Evolutionary conservation across 2,329 filamentous ascomycete species (phyloP).

Genomic region (Talaromyces sp.): DNA sequence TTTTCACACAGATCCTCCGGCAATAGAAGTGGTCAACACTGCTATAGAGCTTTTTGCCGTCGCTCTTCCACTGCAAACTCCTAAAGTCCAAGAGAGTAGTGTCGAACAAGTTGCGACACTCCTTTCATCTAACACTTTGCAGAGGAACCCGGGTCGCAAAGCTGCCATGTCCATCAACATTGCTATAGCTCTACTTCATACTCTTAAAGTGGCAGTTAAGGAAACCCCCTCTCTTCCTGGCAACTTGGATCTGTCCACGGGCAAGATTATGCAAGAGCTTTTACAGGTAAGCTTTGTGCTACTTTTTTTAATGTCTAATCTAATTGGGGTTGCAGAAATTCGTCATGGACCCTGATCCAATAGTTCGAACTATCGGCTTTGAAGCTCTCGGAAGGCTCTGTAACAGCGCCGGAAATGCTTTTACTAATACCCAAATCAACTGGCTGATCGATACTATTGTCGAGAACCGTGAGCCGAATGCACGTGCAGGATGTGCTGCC

Average conservation of each 20-base stretch:
- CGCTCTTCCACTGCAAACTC: conserved; percentile 78
- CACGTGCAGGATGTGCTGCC: conserved; percentile 89
- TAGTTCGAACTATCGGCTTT: conserved; percentile 78
- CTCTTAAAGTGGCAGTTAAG: conserved; percentile 76
- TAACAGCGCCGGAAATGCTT: conserved; percentile 74
- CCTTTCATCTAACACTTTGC: conserved; percentile 70
- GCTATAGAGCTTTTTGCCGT: conserved; percentile 92
- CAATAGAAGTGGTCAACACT: conserved; percentile 90
- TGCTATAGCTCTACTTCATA: conserved; percentile 71
- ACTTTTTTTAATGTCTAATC: not conserved
- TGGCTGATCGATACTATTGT: conserved; percentile 92
- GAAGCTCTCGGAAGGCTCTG: conserved; percentile 82
- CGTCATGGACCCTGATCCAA: conserved; percentile 76
- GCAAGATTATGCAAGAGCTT: conserved; percentile 64
- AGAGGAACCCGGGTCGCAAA: conserved; percentile 81
- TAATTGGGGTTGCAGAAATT: conserved; percentile 49
- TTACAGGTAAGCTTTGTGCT: conserved; percentile 57
- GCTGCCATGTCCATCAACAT: conserved; percentile 90
- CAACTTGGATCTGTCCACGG: conserved; percentile 69
- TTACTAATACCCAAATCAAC: conserved; percentile 87
- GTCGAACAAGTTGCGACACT: conserved; percentile 90
- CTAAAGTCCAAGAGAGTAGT: conserved; percentile 92
- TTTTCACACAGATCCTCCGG: conserved; percentile 67
- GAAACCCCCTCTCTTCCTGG: conserved; percentile 71
- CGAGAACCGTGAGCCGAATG: conserved; percentile 85